Base-by-base conservation (phyloP, 1,284 basidiomycete genomes). In the Boletellus deceptivus region DNA sequence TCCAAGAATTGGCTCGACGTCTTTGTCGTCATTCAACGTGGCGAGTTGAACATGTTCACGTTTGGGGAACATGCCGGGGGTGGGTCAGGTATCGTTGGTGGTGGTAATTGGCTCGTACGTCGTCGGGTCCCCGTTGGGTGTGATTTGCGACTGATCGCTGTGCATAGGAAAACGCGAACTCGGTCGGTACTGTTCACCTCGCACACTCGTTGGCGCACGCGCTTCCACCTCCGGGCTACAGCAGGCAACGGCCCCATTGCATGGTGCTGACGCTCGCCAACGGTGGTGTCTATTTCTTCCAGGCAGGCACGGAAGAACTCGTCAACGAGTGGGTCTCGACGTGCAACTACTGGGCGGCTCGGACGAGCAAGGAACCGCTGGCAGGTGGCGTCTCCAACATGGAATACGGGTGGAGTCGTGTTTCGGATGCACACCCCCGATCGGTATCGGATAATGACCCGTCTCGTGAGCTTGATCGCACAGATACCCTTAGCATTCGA, bases 311-410 rank as follows among this genome's bases (percentile, higher is more conserved):
- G 2, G 95, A 97, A 63, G 95, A 98, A 60, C 81, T 99, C 17
- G 93, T 98, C 35, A 90, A 91, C 63, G 96, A 99, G 69, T 99
- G 96, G 96, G 94, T 98, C 8, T 87, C 89, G 31, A 97, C 96
- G 0, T 98, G 95, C 80, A 99, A 98, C 72, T 98, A 98, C 69
- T 98, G 95, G 94, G 93, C 96, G 0, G 96, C 96, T 0, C 79
- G 95, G 31, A 86, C 84, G 56, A 93, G 90, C 69, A 93, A 95
- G 60, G 93, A 97, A 63, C 96, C 96, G 0, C 78, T 99, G 3
- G 80, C 89, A 3, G 96, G 95, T 3, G 96, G 95, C 27, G 93
- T 98, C 2, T 94, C 92, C 43, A 99, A 99, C 72, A 96, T 98
- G 89, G 97, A 99, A 69, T 98, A 99, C 64, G 96, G 96, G 10